Base-by-base conservation (phyloP, 2,329 filamentous ascomycete genomes). In the Aspergillus sp. region DNA sequence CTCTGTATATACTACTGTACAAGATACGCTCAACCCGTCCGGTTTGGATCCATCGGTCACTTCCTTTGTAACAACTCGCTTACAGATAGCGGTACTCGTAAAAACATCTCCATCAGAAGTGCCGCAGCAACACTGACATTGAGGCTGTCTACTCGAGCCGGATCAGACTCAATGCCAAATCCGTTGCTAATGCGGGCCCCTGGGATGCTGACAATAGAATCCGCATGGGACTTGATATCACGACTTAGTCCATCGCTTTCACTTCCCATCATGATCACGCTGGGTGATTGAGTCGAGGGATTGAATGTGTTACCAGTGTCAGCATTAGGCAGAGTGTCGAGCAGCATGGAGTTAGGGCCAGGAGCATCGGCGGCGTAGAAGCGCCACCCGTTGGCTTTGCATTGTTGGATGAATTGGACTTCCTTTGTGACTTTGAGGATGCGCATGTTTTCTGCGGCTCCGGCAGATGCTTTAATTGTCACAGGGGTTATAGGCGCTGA, bases 51-150 rank as follows among this genome's bases (percentile, higher is more conserved):
- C 46, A 50, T 4, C 45, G 27, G 8, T 33, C 39, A 40, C 46
- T 52, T 42, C 41, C 59, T 61, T 42, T 52, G 52, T 7, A 44
- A 44, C 27, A 51, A 47, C 28, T 54, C 50, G 12, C 56, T 54
- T 30, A 64, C 44, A 29, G 54, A 54, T 29, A 67, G 49, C n/a
- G 64, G 65, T 28, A 59, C 54, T 3, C 60, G 62, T 43, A 70
- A 54, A 47, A 71, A 68, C 51, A 60, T 66, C 45, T 71, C 60
- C 53, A 69, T 69, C 43, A 97, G 69, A 42, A 97, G 71, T 1
- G 81, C 88, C 5, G 87, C 81, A 1, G 93, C 91, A 19, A 94
- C 90, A 61, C 87, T 88, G 35, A 97, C 93, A 63, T 98, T 97
- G 64, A 98, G 70, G 65, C 89, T 95, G 66, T 97, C 91, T 2